A percentile compares a stretch with the other conserved stretches of the same genome.
These are phyloP conservation scores for Colletotrichum kahawae DNA, from an alignment of 2,329 filamentous ascomycete genomes.

Conservation along the genomic window DNA sequence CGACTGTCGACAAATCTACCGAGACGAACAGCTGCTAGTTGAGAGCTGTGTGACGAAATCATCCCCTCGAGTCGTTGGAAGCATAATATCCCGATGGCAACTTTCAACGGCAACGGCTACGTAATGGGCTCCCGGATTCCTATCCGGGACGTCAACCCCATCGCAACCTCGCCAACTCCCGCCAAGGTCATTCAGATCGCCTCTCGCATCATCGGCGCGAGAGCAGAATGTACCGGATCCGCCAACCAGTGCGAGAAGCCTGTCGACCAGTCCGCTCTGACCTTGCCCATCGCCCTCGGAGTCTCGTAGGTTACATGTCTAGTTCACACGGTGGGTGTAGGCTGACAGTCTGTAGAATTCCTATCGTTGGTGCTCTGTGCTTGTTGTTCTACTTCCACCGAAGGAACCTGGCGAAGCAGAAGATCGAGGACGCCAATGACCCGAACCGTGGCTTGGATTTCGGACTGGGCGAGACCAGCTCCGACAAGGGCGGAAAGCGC, in stretches of 20 bases:
- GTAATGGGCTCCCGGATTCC: slow-evolving; percentile 31
- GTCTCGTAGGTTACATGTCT: slow-evolving; percentile 65
- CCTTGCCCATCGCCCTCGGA: slow-evolving; percentile 71
- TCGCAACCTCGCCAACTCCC: neutral
- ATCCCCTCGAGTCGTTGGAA: neutral
- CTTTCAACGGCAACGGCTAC: slow-evolving; percentile 26
- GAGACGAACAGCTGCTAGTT: neutral
- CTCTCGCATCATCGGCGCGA: slow-evolving; percentile 23
- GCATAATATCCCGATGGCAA: slow-evolving; percentile 3
- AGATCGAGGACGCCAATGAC: slow-evolving; percentile 81
- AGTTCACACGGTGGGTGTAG: neutral
- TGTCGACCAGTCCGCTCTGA: slow-evolving; percentile 57
- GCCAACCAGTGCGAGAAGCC: slow-evolving; percentile 65
- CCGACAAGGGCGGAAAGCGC: slow-evolving; percentile 35
- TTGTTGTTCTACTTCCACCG: slow-evolving; percentile 81
- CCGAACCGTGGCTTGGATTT: slow-evolving; percentile 94
- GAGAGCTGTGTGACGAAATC: neutral
- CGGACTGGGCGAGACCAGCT: slow-evolving; percentile 67
- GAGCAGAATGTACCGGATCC: slow-evolving; percentile 15
- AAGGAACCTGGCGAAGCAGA: slow-evolving; percentile 73
- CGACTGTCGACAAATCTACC: neutral
- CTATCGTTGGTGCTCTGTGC: slow-evolving; percentile 68
- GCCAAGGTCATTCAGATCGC: neutral
- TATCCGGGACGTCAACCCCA: slow-evolving; percentile 21
- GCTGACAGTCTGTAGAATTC: slow-evolving; percentile 64